Base-by-base conservation (phyloP, 768 basidiomycete species). In the Lactarius tabidus region DNA sequence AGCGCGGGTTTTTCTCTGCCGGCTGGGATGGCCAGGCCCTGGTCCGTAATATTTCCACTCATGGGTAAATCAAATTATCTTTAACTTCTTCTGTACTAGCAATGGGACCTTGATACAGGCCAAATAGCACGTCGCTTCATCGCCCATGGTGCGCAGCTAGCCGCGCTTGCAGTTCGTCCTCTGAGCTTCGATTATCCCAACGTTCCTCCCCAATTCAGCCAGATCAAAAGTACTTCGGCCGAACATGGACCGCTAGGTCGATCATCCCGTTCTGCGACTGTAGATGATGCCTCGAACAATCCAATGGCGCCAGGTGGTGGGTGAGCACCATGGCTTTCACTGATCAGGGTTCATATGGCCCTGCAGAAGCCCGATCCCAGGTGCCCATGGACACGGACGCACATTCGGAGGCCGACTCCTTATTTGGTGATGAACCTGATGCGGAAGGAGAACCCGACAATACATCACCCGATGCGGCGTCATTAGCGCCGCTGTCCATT, bases 101-200 rank as follows among this genome's bases (percentile, higher is more conserved):
- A 98, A 85, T 98, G 97, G 96, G 96, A 98, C 77, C 83, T 99
- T 41, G 92, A 99, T 72, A 95, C 90, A 0, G 96, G 97, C 8
- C 83, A 91, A 66, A 79, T 78, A 45, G 83, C 87, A 15, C 85
- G 94, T 57, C 85, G 81, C 55, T 98, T 91, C 74, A 86, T 83
- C 1, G 83, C 89, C 0, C 93, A 97, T 71, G 86, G 88, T 29
- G 85, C 93, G 3, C 95, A 97, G 73, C 82, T 98, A 17, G 86
- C 93, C 3, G 84, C 87, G 8, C 78, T 98, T 45, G 86, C 89
- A 28, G 82, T 95, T 29, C 84, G 91, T 65, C 95, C 95, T 3
- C 73, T 81, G 58, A 74, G 71, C 60, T 76, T 81, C 8, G 74
- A 74, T 52, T 71, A 69, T 53, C 68, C 68, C 28, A 71, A 67